Evolutionary conservation across 75 land plant genomes (phyloP), one percentile per base, ranked within the genome.

Genomic region (Pinus albicaulis): DNA sequence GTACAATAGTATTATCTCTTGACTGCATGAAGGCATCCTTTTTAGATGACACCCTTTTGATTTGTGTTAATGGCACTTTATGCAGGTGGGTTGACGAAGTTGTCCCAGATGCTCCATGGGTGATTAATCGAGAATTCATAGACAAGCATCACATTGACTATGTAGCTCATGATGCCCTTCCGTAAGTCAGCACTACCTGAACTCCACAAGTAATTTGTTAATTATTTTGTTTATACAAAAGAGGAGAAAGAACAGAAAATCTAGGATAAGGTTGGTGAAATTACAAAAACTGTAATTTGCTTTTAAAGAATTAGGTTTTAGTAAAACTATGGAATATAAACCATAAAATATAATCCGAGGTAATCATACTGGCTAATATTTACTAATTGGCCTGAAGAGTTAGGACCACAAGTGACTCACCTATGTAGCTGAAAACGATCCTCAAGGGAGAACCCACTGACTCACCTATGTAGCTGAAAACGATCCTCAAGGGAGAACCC

Each of bases 31-130:
- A 6, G 48, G n/a, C 7, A 7, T 5, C 10, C 2, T 36, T 36
- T 17, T 34, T 17, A 66, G 28, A 66, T 7, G 36, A 34, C 48
- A 34, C 19, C 19, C 22, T 41, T 41, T 8, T 28, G 12, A 19
- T 68, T 68, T 41, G 52, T 68, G 71, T 68, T 1, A 20, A 2
- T 63, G 81, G 19, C 78, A 26, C 48, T 78, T 15, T 11, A 38
- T 69, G 59, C 85, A 92, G 95, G 73, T 93, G 96, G 96, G 97
- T 92, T 73, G 97, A 94, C 65, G 95, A 92, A 78, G 95, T 92
- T 65, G 84, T 94, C 65, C 86, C 87, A n/a, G 92, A 92, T 88
- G 94, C 92, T 60, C 94, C 96, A 12, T 93, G 94, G 96, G 92
- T 92, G 56, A 64, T 94, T 57, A 86, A 80, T 23, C 84, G 78